Evolutionary conservation across 805 yeast genomes (phyloP).

Genomic region (Ogataea dorogensis): DNA sequence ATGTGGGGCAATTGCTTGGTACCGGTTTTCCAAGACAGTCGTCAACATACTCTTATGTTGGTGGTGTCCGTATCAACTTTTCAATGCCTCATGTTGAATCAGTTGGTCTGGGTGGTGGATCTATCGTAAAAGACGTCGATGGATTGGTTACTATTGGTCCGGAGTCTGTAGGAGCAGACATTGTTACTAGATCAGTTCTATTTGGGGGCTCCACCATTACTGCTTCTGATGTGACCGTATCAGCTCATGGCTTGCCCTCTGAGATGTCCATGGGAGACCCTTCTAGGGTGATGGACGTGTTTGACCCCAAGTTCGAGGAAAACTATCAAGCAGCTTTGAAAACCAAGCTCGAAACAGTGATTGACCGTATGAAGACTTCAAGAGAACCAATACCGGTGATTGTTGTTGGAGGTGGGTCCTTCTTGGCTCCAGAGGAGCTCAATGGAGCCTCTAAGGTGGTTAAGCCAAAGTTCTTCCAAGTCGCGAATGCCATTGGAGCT

Average conservation of each 20-base stretch:
- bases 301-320: background rate
- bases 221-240: constrained; percentile 5
- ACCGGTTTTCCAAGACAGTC: constrained; percentile 8
- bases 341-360: constrained; percentile 35
- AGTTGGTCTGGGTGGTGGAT: constrained; percentile 8
- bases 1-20: constrained; percentile 4
- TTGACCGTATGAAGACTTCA: constrained; percentile 44
- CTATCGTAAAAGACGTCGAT: constrained; percentile 2
- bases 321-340: constrained; percentile 12
- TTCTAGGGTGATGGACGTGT: background rate
- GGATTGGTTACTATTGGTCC: constrained; percentile 2
- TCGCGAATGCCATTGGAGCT: constrained; percentile 51
- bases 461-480: constrained; percentile 39
- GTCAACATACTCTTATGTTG: constrained; percentile 5
- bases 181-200: constrained; percentile 1
- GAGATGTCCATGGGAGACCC: constrained; percentile 15
- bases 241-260: constrained; percentile 10
- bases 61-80: constrained; percentile 7
- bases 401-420: constrained; percentile 50
- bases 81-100: constrained; percentile 7
- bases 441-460: constrained; percentile 42
- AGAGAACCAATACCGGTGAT: constrained; percentile 41
- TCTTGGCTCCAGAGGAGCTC: constrained; percentile 35
- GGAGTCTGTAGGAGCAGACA: constrained; percentile 7
- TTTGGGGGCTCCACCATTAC: constrained; percentile 5